Evolutionary conservation across 129 eudicot species (phyloP), one percentile per base, ranked within the genome.

Genomic region (Saposhnikovia divaricata): DNA sequence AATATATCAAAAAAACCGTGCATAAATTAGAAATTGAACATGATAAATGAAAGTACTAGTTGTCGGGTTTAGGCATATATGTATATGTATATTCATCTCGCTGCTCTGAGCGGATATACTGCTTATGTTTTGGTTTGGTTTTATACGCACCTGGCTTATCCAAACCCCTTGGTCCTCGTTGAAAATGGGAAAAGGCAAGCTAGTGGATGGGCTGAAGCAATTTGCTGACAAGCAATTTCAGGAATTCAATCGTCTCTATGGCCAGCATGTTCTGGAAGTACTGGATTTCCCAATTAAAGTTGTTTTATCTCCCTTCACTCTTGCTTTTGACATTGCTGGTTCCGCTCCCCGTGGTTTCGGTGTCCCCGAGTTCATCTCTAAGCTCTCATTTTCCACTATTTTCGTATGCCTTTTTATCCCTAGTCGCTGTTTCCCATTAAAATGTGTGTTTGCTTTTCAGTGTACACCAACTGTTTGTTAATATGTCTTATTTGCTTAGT

Each of bases 271-370:
- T 10, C 84, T 65, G 18, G 85, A 89, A 76, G 77, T 91, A 8
- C 44, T 89, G 0, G 93, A 93, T 1, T 53, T 93, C 80, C 98
- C 98, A 3, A 79, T 89, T 7, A 89, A 83, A 50, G 44, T 91
- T 14, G 85, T 93, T 15, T 83, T 88, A 7, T 80, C 89, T 34
- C 98, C 98, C 10, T 82, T 94, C 81, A 89, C 92, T 13, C 78
- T 94, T 79, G 83, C 87, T 31, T 84, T 44, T 78, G 84, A 86
- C 83, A 75, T 94, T 48, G 89, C 93, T 39, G 96, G 93, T 82
- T 90, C 98, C 14, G 98, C 97, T 72, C 96, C 92, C 11, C 97
- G 98, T 80, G 98, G 97, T 42, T 94, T 90, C 66, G 97, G 98
- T 82, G 80, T 94, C 77, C 98, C 98, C 0, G 90, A 92, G 61